phyloP scores from a whole-genome alignment of 1,139 yeast species.

The Pichia sp. region DNA sequence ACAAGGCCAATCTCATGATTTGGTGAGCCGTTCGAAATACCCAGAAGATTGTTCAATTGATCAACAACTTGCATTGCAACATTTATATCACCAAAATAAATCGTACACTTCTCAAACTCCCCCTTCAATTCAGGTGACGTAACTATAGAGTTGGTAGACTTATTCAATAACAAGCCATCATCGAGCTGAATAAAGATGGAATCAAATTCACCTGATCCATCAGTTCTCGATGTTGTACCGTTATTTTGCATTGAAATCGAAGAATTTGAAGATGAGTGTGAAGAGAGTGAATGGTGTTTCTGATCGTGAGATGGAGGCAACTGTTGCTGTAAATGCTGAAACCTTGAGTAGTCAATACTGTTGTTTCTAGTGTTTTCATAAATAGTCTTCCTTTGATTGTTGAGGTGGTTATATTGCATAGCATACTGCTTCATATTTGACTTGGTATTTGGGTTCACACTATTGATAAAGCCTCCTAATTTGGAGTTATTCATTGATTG shows the following conservation, averaged over 20 bases:
- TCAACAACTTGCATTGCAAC: conserved; percentile 29
- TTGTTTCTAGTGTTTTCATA: conserved; percentile 14
- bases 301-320: background rate
- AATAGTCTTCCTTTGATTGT: conserved; percentile 8
- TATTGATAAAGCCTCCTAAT: background rate
- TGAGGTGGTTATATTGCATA: conserved; percentile 4
- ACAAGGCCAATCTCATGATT: conserved; percentile 20
- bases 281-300: background rate
- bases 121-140: conserved; percentile 44
- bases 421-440: conserved; percentile 2
- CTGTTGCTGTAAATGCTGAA: background rate
- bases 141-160: conserved; percentile 37
- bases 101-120: conserved; percentile 37
- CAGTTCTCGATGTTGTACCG: too few relatives aligned
- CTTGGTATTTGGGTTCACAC: background rate
- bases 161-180: conserved; percentile 48
- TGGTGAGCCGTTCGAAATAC: conserved; percentile 10
- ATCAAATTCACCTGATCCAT: conserved; percentile 11
- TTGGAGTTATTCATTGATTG: conserved; percentile 18
- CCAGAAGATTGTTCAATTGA: conserved; percentile 29
- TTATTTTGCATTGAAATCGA: too few relatives aligned
- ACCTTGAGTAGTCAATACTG: conserved; percentile 16
- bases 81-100: conserved; percentile 39
- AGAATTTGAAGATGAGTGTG: conserved; percentile 1
- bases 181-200: conserved; percentile 34